Base-by-base conservation (phyloP, 2,329 filamentous ascomycete genomes). In the Aspergillus tubingensis region DNA sequence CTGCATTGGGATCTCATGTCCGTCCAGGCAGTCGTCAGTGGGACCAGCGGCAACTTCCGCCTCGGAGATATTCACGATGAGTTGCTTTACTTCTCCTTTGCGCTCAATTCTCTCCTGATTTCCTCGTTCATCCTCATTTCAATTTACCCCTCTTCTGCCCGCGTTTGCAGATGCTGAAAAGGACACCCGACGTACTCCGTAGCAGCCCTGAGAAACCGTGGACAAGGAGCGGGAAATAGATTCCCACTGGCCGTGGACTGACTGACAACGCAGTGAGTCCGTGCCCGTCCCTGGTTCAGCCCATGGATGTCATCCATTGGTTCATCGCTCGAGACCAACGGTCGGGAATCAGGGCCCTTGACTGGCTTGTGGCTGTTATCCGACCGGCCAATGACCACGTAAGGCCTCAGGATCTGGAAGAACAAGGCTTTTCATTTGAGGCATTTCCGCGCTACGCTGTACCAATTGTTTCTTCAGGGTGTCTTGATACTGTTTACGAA, bases 311-410 rank as follows among this genome's bases (percentile, higher is more conserved):
- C 25, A 27, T 30, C 25, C 47, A 50, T 50, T 50, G 47, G 47
- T 32, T 27, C 25, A 32, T 50, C 25, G 8, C 8, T 17, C 5
- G 25, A 50, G 27, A 50, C 47, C 47, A 50, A 50, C 47, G 47
- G 47, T 30, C 25, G 47, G 47, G 47, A 32, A 50, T 50, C 47
- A 50, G 47, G 47, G 47, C 47, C 47, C 25, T 50, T 50, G 47
- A 27, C 25, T 50, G 47, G 47, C 47, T 50, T 27, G 47, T 50
- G 47, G 27, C 47, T 50, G 25, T 17, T 50, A 27, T 30, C 47
- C 23, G 25, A 30, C 47, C 25, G 47, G 47, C 47, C 47, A 50
- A 50, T 50, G 15, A 30, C 11, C 25, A 30, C 23, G 13, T 10
- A 4, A 17, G 47, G 47, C 25, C 47, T 50, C 47, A 50, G 25